phyloP scores from a whole-genome alignment of 768 basidiomycete genomes.

The Tephrocybe sp. region DNA sequence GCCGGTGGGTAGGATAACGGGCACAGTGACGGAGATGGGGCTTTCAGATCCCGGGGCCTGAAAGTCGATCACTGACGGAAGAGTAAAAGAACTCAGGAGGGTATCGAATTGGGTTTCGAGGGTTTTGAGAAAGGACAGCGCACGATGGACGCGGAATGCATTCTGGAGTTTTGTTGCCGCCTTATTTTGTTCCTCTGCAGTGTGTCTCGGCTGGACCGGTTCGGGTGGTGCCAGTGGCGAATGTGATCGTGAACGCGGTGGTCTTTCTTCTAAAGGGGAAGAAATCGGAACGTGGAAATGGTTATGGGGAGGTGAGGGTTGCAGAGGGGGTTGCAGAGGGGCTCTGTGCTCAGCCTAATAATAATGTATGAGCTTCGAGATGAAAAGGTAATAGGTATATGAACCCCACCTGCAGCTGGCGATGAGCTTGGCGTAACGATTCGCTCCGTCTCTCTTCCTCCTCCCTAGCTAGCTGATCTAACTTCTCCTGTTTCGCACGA shows the following conservation, averaged over 20 bases:
- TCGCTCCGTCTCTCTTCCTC: conserved; percentile 12
- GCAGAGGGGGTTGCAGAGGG: neutral
- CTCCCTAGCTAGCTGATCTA: conserved; percentile 9
- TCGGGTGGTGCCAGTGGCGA: conserved; percentile 5
- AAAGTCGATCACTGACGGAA: conserved; percentile 49
- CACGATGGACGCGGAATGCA: conserved; percentile 39
- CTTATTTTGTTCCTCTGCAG: conserved; percentile 30
- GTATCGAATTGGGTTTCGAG: conserved; percentile 40
- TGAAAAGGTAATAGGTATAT: neutral
- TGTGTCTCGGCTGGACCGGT: conserved; percentile 16
- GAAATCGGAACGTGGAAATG: neutral
- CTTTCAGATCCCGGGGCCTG: conserved; percentile 30
- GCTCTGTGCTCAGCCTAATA: conserved; percentile 1
- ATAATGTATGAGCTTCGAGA: neutral
- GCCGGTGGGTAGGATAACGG: conserved; percentile 17
- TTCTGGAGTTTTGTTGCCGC: conserved; percentile 48
- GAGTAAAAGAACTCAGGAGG: conserved; percentile 38
- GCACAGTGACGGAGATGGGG: conserved; percentile 24
- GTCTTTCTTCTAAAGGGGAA: neutral
- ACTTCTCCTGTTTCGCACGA: conserved; percentile 12
- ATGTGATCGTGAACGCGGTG: neutral
- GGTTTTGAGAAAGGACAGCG: conserved; percentile 37
- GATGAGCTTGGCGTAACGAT: conserved; percentile 10
- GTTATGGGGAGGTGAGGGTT: neutral
- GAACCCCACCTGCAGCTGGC: conserved; percentile 9